phyloP scores from a whole-genome alignment of 2,329 filamentous ascomycete species.

The Botrytis hyacinthi region DNA sequence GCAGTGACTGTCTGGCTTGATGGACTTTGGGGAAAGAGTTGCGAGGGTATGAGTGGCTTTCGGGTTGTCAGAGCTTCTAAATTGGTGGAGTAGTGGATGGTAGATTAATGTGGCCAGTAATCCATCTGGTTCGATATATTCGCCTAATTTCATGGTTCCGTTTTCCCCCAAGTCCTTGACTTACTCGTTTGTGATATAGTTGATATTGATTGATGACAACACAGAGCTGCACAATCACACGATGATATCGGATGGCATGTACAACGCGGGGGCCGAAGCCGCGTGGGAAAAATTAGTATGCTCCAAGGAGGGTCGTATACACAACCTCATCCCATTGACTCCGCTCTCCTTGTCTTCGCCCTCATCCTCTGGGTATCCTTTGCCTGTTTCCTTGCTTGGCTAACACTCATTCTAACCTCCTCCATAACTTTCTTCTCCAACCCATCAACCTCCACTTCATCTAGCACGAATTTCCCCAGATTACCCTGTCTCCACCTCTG shows the following conservation, averaged over 20 bases:
- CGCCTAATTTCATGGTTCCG: neutral
- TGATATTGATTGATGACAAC: neutral
- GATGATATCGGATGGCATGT: neutral
- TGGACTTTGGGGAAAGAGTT: neutral
- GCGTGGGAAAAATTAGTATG: neutral
- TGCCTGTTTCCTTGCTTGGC: constrained; percentile 65
- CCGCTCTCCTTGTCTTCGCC: constrained; percentile 25
- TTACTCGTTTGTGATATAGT: neutral
- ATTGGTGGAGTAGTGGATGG: neutral
- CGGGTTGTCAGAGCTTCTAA: neutral
- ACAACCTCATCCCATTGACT: neutral
- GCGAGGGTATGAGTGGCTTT: neutral
- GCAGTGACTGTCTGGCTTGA: neutral
- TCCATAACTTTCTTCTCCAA: constrained; percentile 52
- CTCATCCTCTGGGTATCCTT: constrained; percentile 56
- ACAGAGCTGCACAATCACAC: neutral
- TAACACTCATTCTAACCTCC: constrained; percentile 57
- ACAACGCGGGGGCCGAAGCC: fast-evolving
- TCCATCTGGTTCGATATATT: neutral
- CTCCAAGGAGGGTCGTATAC: neutral
- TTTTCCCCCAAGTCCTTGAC: neutral
- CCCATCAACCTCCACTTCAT: constrained; percentile 65
- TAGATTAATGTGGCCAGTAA: neutral
- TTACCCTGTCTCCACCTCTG: constrained; percentile 77
- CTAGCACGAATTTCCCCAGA: constrained; percentile 75